Base-by-base conservation (phyloP, 306 rosid genomes). In the Inga laurina region DNA sequence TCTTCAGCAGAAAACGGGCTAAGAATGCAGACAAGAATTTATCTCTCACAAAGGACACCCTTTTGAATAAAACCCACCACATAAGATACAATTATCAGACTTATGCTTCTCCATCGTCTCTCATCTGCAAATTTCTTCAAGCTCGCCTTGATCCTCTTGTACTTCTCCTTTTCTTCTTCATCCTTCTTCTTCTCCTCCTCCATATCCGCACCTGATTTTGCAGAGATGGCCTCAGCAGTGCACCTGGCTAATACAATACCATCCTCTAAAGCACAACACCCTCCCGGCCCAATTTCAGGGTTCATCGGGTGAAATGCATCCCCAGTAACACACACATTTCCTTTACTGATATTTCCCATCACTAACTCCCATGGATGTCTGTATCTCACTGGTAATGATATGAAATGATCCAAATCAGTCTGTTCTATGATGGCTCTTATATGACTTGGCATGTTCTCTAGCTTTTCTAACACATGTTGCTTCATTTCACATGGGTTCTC, bases 301-400 rank as follows among this genome's bases (percentile, higher is more conserved):
- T 89, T 86, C 94, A 87, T 90, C 5, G 97, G 91, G 52, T 94
- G 98, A 51, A 94, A 77, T 2, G 93, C 93, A 16, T 90, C 98
- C 12, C 97, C 93, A 0, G 79, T 90, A 13, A 92, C 88, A 82
- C 93, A 92, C 3, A 89, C 94, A 24, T 88, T 90, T 39, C 87
- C 91, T 88, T 90, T 92, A 32, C 87, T 90, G 34, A 91, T 88
- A 34, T 85, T 88, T 54, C 96, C 91, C 65, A 79, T 83, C 15
- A 92, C 10, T 1, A 91, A 77, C 75, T 94, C 96, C 93, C 92
- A 90, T 0, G 93, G 96, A 24, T 34, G 77, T 34, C 94, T 89
- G 9, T 82, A 91, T 83, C 81, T 85, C 79, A 94, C 27, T 71
- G 88, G 88, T 12, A 84, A 72, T 74, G 79, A 56, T 0, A 73